phyloP scores from a whole-genome alignment of 768 basidiomycete species.

The Tricholoma furcatifolium region DNA sequence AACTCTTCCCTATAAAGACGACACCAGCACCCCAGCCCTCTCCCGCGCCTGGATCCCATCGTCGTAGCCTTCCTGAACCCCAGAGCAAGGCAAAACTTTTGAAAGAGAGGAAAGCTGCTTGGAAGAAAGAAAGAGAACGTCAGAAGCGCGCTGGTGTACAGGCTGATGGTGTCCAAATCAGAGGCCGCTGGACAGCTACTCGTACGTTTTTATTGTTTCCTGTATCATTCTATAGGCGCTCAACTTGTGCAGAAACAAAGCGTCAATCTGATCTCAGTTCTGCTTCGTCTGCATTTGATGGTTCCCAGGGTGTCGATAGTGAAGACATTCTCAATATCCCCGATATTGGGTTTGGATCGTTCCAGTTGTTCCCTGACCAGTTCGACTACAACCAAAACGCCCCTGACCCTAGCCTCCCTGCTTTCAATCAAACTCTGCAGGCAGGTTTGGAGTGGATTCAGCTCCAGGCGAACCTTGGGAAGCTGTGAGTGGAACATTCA shows the following conservation, averaged over 20 bases:
- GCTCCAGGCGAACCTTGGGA: conserved; percentile 41
- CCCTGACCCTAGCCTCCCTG: conserved; percentile 45
- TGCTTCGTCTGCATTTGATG: conserved; percentile 53
- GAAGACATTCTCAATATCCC: conserved; percentile 62
- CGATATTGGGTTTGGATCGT: conserved; percentile 54
- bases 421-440: conserved; percentile 53
- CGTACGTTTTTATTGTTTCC: conserved; percentile 33
- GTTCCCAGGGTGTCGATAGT: conserved; percentile 64
- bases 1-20: conserved; percentile 42
- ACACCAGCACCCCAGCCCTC: conserved; percentile 41
- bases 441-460: conserved; percentile 56
- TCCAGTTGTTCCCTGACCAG: conserved; percentile 73
- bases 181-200: conserved; percentile 61
- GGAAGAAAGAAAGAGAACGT: conserved; percentile 42
- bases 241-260: conserved; percentile 37
- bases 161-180: conserved; percentile 44
- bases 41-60: conserved; percentile 35
- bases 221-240: conserved; percentile 1
- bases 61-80: conserved; percentile 35
- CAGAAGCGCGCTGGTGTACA: conserved; percentile 30
- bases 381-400: conserved; percentile 41
- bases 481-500: conserved; percentile 33
- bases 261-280: conserved; percentile 42
- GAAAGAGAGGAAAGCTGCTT: conserved; percentile 44
- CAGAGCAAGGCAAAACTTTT: conserved; percentile 48